Evolutionary conservation across 352 stramenopile species (phyloP), one percentile per base, ranked within the genome.

Genomic region (Pythium dissotocum): DNA sequence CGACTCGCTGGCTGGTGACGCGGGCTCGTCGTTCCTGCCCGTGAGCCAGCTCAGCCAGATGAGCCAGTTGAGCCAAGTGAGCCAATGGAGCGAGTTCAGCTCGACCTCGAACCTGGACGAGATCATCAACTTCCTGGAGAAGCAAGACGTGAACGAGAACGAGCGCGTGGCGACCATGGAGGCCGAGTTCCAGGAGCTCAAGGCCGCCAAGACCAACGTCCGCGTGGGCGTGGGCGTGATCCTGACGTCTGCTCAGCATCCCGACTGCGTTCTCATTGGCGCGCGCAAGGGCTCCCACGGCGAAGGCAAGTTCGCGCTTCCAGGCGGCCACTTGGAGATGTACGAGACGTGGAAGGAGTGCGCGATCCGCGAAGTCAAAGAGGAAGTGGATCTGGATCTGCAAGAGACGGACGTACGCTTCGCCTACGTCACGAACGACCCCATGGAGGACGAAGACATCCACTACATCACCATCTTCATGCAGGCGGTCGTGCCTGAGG

Each of bases 391-490:
- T 64, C 60, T 95, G 32, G 79, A 92, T 54, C 57, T 95, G 44
- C 71, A 75, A 13, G 66, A 68, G 42, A 70, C 4, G 1, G 46
- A 73, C 30, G 40, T 75, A 36, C 77, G 59, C 56, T 90, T 95
- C 59, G 77, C 82, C 18, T 89, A 87, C 52, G 83, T 90, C 54
- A 95, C 87, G 10, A 95, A 95, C 70, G 87, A 95, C 69, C 78
- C 77, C 7, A 95, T 93, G 85, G 74, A 89, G 64, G 76, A 90
- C 60, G 82, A 93, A 64, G 78, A 69, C 54, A 94, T 93, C 63
- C 87, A 95, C 71, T 95, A 93, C 75, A 91, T 93, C 59, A 95
- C 87, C 48, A 90, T 95, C 66, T 84, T 94, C 57, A 90, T 93
- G 81, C 82, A 93, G 54, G 84, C 85, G 3, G 60, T 60, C 3